These are phyloP conservation scores for Pichia insulana DNA, from an alignment of 805 yeast species.

Conservation along the genomic window DNA sequence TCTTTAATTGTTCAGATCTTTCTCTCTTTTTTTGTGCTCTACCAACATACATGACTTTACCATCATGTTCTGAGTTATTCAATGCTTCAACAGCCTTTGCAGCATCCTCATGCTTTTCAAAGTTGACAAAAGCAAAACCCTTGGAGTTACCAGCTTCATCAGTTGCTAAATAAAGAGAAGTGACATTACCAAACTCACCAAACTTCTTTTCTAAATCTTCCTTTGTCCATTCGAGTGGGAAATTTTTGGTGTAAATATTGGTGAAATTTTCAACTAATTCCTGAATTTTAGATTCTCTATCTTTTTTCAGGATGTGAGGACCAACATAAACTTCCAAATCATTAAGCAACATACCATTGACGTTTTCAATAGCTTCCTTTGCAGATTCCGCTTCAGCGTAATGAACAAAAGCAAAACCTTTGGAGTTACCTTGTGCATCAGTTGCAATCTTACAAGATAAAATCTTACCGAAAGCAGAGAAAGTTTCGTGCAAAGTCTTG, in stretches of 20 bases:
- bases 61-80: constrained; percentile 78
- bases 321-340: constrained; percentile 95
- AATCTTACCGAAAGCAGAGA: constrained; percentile 92
- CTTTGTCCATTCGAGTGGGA: constrained; percentile 60
- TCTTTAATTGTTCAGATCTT: constrained; percentile 91
- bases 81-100: constrained; percentile 84
- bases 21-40: constrained; percentile 99
- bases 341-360: constrained; percentile 96
- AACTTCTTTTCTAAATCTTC: constrained; percentile 69
- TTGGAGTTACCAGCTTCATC: constrained; percentile 83
- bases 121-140: constrained; percentile 96
- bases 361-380: constrained; percentile 88
- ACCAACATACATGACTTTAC: constrained; percentile 86
- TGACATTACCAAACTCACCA: constrained; percentile 64
- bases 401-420: constrained; percentile 97
- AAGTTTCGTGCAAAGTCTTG: constrained; percentile 97
- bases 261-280: constrained; percentile 89
- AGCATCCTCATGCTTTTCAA: constrained; percentile 79
- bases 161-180: constrained; percentile 72
- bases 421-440: constrained; percentile 83
- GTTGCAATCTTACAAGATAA: constrained; percentile 96
- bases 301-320: constrained; percentile 84
- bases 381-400: constrained; percentile 92
- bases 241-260: constrained; percentile 91
- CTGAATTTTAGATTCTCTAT: constrained; percentile 89